A percentile compares a stretch with the other conserved stretches of the same genome.
Evolutionary conservation across 257 asterid genomes (phyloP).

Genomic region (Ilex aquifolium): DNA sequence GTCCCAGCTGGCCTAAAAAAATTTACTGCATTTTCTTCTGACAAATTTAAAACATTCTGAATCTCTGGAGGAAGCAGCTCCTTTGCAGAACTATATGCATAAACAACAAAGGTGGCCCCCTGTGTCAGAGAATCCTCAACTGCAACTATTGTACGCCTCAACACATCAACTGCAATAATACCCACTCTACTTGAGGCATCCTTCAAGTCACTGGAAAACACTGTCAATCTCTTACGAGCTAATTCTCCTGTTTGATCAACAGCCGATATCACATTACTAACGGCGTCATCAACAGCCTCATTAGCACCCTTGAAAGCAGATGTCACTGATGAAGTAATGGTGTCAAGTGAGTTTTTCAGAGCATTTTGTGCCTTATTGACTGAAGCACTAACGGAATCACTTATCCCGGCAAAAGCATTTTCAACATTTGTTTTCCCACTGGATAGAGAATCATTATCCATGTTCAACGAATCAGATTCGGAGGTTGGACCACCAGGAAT

Average conservation of each 20-base stretch:
- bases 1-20: slow-evolving; percentile 47
- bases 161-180: slow-evolving; percentile 39
- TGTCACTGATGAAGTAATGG: slow-evolving; percentile 38
- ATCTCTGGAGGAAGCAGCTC: slow-evolving; percentile 61
- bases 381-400: slow-evolving; percentile 26
- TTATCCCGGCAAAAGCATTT: slow-evolving; percentile 27
- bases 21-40: slow-evolving; percentile 39
- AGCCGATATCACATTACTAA: slow-evolving; percentile 31
- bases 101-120: slow-evolving; percentile 52
- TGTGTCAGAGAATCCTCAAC: slow-evolving; percentile 50
- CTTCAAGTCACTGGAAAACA: slow-evolving; percentile 47
- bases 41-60: slow-evolving; percentile 41
- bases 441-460: slow-evolving; percentile 39
- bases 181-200: slow-evolving; percentile 61
- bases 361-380: slow-evolving; percentile 41
- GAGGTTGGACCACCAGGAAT: slow-evolving; percentile 29
- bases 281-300: slow-evolving; percentile 41
- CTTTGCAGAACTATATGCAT: slow-evolving; percentile 58
- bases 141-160: slow-evolving; percentile 41
- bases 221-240: slow-evolving; percentile 46
- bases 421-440: slow-evolving; percentile 21
- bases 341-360: slow-evolving; percentile 44
- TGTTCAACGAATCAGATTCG: slow-evolving; percentile 25
- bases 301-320: slow-evolving; percentile 35
- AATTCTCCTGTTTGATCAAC: slow-evolving; percentile 57